phyloP scores from a whole-genome alignment of 768 basidiomycete species.

The Roridomyces roridus region DNA sequence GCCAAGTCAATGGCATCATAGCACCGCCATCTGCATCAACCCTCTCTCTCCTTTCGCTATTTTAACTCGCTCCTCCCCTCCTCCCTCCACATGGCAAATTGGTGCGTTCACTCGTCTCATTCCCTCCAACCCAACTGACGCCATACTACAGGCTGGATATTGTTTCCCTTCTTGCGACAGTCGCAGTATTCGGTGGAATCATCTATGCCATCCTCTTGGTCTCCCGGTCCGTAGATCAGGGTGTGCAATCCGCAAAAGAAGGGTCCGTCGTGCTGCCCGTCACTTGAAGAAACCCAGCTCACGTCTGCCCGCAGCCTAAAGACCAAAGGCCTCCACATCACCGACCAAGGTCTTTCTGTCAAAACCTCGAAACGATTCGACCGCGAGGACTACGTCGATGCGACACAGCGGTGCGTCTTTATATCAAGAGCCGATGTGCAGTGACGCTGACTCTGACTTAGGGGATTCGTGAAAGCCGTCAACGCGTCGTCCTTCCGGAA shows the following conservation, averaged over 20 bases:
- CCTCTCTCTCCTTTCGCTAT: no score
- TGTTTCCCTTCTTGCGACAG: slow-evolving; percentile 32
- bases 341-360: slow-evolving; percentile 65
- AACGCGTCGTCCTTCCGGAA: slow-evolving; percentile 51
- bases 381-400: slow-evolving; percentile 71
- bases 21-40: no score
- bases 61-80: no score
- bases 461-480: slow-evolving; percentile 61
- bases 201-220: slow-evolving; percentile 49
- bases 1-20: no score
- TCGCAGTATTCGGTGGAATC: slow-evolving; percentile 51
- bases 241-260: slow-evolving; percentile 57
- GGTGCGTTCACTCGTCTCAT: no score
- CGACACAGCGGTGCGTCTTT: slow-evolving; percentile 66
- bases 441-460: slow-evolving; percentile 26
- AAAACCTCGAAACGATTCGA: slow-evolving; percentile 67
- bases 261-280: no score
- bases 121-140: no score
- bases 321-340: slow-evolving; percentile 60
- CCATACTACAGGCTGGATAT: slow-evolving; percentile 10
- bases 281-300: background rate
- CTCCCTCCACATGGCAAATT: no score
- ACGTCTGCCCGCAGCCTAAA: slow-evolving; percentile 50
- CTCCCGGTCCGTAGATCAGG: slow-evolving; percentile 44
- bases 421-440: no score